Evolutionary conservation across 2,329 filamentous ascomycete genomes (phyloP).

Genomic region (Fonsecaea erecta): DNA sequence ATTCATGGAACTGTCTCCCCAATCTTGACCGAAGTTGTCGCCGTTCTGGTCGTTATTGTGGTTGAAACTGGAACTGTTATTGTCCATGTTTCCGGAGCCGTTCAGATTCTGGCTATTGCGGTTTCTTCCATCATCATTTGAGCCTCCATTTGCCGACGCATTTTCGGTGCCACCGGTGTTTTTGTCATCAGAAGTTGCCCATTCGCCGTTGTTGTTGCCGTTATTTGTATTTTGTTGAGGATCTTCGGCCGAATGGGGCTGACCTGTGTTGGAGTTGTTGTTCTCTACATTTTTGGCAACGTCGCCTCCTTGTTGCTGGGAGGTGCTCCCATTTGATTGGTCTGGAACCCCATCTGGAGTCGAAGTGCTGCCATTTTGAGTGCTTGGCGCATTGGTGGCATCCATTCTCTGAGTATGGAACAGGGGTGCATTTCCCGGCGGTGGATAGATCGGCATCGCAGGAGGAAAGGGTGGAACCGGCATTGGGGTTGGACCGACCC

Average conservation of each 20-base stretch:
- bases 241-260: slow-evolving; percentile 4
- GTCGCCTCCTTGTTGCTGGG: background rate
- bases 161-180: background rate
- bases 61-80: background rate
- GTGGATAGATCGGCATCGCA: slow-evolving; percentile 18
- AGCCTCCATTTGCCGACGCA: background rate
- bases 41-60: background rate
- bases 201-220: background rate
- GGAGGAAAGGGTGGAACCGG: slow-evolving; percentile 16
- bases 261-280: background rate
- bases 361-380: background rate
- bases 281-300: background rate
- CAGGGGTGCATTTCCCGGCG: slow-evolving; percentile 9
- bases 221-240: slow-evolving; percentile 3
- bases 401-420: slow-evolving; percentile 19
- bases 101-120: background rate
- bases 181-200: background rate
- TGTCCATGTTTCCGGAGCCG: background rate
- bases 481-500: slow-evolving; percentile 8
- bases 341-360: background rate
- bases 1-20: slow-evolving; percentile 6
- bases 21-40: background rate
- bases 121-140: background rate
- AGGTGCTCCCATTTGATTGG: background rate
- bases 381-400: background rate